Evolutionary conservation across 441 rosid genomes (phyloP).

Genomic region (Jatropha podagrica): DNA sequence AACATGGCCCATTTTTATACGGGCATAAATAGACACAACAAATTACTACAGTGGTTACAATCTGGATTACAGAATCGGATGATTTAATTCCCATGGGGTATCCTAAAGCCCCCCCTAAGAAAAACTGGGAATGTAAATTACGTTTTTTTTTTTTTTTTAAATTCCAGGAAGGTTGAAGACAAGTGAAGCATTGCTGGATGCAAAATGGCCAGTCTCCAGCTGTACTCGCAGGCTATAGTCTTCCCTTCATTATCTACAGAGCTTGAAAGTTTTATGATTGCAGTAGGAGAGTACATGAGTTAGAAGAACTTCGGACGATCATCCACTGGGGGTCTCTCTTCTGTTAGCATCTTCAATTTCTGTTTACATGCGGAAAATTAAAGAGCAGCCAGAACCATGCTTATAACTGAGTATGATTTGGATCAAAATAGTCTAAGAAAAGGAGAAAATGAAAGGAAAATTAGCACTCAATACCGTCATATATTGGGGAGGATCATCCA

Average conservation of each 20-base stretch:
- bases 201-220: background rate
- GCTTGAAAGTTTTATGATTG: background rate
- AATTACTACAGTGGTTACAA: background rate
- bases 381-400: background rate
- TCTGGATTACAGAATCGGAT: background rate
- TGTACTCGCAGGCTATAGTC: background rate
- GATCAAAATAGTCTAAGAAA: too few species aligned
- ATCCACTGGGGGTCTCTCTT: constrained; percentile 45
- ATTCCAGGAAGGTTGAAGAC: background rate
- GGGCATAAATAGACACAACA: background rate
- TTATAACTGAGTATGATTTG: too few species aligned
- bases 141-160: too few species aligned
- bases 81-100: constrained; percentile 2
- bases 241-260: constrained; percentile 2
- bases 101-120: constrained; percentile 7
- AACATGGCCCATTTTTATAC: background rate
- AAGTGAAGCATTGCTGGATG: background rate
- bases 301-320: constrained; percentile 31
- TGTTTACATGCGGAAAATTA: constrained; percentile 30
- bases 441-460: background rate
- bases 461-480: constrained; percentile 54
- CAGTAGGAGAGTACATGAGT: background rate
- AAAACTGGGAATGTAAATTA: background rate
- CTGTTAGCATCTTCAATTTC: constrained; percentile 86
- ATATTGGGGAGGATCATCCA: constrained; percentile 86